Evolutionary conservation across 371 early-diverging fungal genomes (phyloP).

Genomic region (Mucor sp.): DNA sequence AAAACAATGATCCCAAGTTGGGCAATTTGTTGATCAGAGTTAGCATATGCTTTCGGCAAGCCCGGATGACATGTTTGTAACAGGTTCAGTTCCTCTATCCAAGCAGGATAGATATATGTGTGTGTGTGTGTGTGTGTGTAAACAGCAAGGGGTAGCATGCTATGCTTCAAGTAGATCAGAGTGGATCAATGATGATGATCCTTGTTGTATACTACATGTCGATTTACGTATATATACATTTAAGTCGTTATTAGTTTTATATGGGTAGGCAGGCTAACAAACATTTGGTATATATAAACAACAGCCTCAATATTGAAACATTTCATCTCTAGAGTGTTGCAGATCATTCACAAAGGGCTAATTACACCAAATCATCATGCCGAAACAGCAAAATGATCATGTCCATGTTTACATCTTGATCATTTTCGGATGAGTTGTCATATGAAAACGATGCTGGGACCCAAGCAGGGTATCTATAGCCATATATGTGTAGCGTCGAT

Average conservation of each 20-base stretch:
- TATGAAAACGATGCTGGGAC: no score
- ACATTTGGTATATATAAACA: background rate
- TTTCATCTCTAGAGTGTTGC: background rate
- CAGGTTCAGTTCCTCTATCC: background rate
- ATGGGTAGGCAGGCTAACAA: background rate
- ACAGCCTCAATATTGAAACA: background rate
- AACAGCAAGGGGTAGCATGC: background rate
- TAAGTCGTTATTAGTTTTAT: background rate
- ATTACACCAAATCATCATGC: background rate
- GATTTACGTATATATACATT: background rate
- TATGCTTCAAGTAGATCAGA: background rate
- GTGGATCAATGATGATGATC: background rate
- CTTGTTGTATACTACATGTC: background rate
- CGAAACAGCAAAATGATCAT: background rate
- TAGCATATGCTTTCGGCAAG: background rate
- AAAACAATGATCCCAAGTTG: conserved; percentile 8
- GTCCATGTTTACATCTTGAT: no score
- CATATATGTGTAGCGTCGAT: no score
- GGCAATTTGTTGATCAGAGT: background rate
- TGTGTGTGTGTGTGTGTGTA: background rate
- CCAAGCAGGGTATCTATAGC: no score
- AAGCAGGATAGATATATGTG: background rate
- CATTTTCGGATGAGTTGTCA: no score
- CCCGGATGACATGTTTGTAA: background rate
- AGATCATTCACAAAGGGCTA: background rate